A percentile compares a stretch with the other conserved stretches of the same genome.
These are phyloP conservation scores for Colletotrichum phormii DNA, from an alignment of 2,329 filamentous ascomycete genomes.

Conservation along the genomic window DNA sequence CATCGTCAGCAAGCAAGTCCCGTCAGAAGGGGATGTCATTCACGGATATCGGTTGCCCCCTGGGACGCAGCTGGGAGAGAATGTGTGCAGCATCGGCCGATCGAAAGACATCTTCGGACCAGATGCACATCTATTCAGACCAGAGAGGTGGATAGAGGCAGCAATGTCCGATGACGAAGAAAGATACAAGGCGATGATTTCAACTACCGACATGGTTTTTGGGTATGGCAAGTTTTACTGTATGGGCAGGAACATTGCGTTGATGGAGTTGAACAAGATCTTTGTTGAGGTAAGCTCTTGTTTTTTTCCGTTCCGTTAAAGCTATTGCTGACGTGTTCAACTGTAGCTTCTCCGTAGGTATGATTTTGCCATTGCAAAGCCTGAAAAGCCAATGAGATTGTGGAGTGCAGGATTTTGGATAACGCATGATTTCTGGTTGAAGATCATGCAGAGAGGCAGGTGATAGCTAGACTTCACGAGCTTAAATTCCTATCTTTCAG, in stretches of 20 bases:
- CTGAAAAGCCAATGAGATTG: slow-evolving; percentile 37
- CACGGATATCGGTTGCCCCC: slow-evolving; percentile 49
- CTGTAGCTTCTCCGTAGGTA: slow-evolving; percentile 39
- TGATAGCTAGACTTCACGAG: neutral
- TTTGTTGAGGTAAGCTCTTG: slow-evolving; percentile 53
- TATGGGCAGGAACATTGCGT: slow-evolving; percentile 56
- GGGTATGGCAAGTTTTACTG: slow-evolving; percentile 55
- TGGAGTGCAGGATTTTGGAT: slow-evolving; percentile 40
- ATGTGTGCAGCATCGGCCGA: slow-evolving; percentile 50
- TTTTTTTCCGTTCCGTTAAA: slow-evolving; percentile 37
- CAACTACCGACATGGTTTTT: slow-evolving; percentile 55
- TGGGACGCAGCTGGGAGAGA: slow-evolving; percentile 54
- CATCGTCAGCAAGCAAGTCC: slow-evolving; percentile 62
- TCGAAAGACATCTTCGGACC: slow-evolving; percentile 56
- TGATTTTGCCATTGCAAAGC: slow-evolving; percentile 38
- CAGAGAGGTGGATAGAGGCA: slow-evolving; percentile 59
- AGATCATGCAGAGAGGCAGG: slow-evolving; percentile 24
- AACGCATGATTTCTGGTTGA: slow-evolving; percentile 40
- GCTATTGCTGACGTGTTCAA: accelerated
- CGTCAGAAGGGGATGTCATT: slow-evolving; percentile 50
- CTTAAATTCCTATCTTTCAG: too few species aligned
- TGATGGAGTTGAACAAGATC: slow-evolving; percentile 57
- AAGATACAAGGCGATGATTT: slow-evolving; percentile 47
- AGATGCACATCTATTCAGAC: slow-evolving; percentile 57
- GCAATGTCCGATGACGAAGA: slow-evolving; percentile 44